Percentiles rank a stretch among this genome's conserved stretches.
Conservation (phyloP, 345 rosid genomes). For the Bruguiera sexangula region DNA sequence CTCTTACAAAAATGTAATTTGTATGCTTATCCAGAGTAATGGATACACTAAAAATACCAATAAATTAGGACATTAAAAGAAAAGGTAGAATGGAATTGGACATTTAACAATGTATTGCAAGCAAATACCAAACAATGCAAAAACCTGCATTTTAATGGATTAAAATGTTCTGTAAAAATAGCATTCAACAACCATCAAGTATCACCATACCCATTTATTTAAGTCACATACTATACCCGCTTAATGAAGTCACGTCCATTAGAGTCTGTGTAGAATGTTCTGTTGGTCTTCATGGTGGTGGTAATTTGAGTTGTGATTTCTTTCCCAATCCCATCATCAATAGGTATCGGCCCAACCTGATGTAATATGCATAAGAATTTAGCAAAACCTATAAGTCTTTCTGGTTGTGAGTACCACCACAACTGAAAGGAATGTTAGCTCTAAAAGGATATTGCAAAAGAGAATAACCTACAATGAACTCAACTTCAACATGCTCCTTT, state of each 20-base stretch:
- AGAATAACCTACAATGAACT: conserved; percentile 71
- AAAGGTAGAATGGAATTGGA: too few species aligned
- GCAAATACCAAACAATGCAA: too few species aligned
- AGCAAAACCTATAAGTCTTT: conserved; percentile 7
- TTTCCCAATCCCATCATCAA: conserved; percentile 83
- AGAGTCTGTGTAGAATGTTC: conserved; percentile 85
- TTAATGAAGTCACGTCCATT: conserved; percentile 91
- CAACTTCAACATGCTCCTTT: conserved; percentile 85
- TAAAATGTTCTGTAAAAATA: neutral
- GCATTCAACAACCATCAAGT: conserved; percentile 2
- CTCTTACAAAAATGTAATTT: neutral
- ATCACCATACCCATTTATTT: conserved; percentile 64
- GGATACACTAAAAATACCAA: neutral
- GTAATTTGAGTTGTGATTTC: conserved; percentile 70
- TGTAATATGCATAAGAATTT: conserved; percentile 15
- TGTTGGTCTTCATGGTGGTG: conserved; percentile 69
- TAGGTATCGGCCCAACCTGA: conserved; percentile 92
- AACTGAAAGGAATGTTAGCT: neutral
- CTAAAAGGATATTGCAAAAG: conserved; percentile 1
- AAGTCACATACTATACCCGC: conserved; percentile 82
- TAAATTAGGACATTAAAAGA: too few species aligned
- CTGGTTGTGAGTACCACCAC: neutral
- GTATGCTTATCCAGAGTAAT: neutral
- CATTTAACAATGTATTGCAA: too few species aligned
- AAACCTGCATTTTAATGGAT: too few species aligned